These are phyloP conservation scores for Metarhizium robertsii DNA, from an alignment of 2,329 filamentous ascomycete genomes.

Conservation along the genomic window DNA sequence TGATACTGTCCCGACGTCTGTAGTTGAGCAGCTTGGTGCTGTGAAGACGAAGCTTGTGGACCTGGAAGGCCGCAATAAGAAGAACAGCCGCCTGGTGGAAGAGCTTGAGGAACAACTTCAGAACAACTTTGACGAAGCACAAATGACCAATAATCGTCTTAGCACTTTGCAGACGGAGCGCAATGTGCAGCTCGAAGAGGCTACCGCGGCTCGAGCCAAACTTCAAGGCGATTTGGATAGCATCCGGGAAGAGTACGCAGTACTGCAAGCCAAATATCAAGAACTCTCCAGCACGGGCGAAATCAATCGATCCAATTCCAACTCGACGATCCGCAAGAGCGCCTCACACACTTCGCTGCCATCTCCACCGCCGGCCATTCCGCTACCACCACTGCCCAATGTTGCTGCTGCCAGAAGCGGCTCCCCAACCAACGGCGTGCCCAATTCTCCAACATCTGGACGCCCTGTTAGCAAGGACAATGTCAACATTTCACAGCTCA, in stretches of 20 bases:
- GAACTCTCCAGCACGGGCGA: constrained; percentile 34
- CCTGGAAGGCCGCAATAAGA: constrained; percentile 64
- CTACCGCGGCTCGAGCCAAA: constrained; percentile 51
- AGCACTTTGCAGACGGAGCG: constrained; percentile 73
- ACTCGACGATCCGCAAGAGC: constrained; percentile 74
- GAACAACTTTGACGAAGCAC: constrained; percentile 88
- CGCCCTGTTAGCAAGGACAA: constrained; percentile 77
- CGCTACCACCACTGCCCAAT: constrained; percentile 80
- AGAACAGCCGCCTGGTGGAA: constrained; percentile 84
- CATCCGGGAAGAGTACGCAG: constrained; percentile 59
- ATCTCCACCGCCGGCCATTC: constrained; percentile 89
- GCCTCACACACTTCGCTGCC: constrained; percentile 74
- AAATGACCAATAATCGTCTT: constrained; percentile 73
- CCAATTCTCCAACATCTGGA: constrained; percentile 45
- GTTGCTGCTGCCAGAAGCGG: constrained; percentile 38
- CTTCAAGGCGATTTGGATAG: constrained; percentile 61
- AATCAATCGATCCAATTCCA: constrained; percentile 50
- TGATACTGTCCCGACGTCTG: constrained; percentile 31
- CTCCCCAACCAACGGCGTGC: constrained; percentile 32
- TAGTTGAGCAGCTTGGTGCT: constrained; percentile 47
- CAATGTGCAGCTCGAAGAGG: constrained; percentile 68
- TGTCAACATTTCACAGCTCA: constrained; percentile 59
- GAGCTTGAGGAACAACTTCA: constrained; percentile 96
- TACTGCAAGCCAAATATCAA: constrained; percentile 63
- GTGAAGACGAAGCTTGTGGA: constrained; percentile 59